Evolutionary conservation across 805 yeast species (phyloP).

Genomic region (Saccharomycopsis amapae): DNA sequence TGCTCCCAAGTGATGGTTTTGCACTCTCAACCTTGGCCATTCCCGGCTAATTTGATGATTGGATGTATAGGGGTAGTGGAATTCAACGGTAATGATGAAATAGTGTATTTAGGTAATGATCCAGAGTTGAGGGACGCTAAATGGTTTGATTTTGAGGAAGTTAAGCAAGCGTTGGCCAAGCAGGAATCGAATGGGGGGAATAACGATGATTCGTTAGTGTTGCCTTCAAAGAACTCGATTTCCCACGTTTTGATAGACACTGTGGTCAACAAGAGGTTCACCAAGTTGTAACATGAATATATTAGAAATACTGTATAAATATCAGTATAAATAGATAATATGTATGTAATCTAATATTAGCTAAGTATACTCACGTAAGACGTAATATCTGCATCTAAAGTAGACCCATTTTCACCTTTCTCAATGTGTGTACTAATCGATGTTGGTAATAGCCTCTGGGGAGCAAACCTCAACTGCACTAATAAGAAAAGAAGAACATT

Average conservation of each 20-base stretch:
- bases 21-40: slow-evolving; percentile 95
- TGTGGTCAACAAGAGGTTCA: slow-evolving; percentile 10
- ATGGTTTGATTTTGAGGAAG: slow-evolving; percentile 64
- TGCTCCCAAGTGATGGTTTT: slow-evolving; percentile 51
- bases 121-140: slow-evolving; percentile 79
- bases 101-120: slow-evolving; percentile 70
- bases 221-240: slow-evolving; percentile 30
- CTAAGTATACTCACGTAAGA: too few species aligned
- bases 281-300: slow-evolving; percentile 14
- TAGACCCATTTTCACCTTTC: too few species aligned
- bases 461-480: too few species aligned
- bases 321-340: too few species aligned
- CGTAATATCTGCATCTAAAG: too few species aligned
- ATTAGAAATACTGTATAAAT: too few species aligned
- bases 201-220: neutral
- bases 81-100: slow-evolving; percentile 56
- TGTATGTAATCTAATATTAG: too few species aligned
- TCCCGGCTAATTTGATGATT: slow-evolving; percentile 87
- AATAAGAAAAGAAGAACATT: too few species aligned
- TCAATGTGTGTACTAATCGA: too few species aligned
- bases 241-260: slow-evolving; percentile 26
- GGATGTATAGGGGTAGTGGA: slow-evolving; percentile 84
- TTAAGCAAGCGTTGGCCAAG: slow-evolving; percentile 34
- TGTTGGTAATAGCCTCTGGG: too few species aligned
- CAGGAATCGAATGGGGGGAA: slow-evolving; percentile 22